These are phyloP conservation scores for Closterium sp. DNA, from an alignment of 139 green algal species.

Conservation along the genomic window DNA sequence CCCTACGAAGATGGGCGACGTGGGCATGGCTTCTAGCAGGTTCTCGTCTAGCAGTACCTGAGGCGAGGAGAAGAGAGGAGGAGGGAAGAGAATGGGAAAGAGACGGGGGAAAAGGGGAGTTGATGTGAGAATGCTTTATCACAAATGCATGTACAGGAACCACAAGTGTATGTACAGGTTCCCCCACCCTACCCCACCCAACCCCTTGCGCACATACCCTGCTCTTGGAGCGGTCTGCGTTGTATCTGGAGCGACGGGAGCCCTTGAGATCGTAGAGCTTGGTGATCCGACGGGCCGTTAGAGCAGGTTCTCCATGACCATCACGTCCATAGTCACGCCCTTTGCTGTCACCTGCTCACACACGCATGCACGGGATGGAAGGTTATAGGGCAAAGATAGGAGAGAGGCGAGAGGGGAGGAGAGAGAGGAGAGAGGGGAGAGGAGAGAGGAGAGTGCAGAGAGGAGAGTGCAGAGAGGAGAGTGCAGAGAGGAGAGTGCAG, in stretches of 20 bases:
- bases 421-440: no score
- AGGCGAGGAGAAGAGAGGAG: background rate
- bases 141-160: constrained; percentile 6
- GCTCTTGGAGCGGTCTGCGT: constrained; percentile 54
- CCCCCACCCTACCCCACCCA: background rate
- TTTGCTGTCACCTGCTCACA: constrained; percentile 4
- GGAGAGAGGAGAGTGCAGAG: no score
- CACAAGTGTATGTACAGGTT: background rate
- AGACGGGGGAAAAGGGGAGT: background rate
- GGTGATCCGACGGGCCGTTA: constrained; percentile 68
- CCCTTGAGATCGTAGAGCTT: constrained; percentile 96
- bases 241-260: constrained; percentile 64
- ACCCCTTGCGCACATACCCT: constrained; percentile 6
- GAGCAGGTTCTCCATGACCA: constrained; percentile 90
- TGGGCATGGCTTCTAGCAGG: background rate
- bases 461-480: background rate
- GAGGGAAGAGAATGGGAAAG: constrained; percentile 5
- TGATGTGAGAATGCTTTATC: background rate
- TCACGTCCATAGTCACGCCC: constrained; percentile 69
- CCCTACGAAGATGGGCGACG: constrained; percentile 67
- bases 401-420: no score
- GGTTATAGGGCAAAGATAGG: no score
- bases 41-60: background rate
- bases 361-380: no score
- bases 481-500: background rate